phyloP scores from a whole-genome alignment of 257 asterid genomes.

The Solanum microdontum region DNA sequence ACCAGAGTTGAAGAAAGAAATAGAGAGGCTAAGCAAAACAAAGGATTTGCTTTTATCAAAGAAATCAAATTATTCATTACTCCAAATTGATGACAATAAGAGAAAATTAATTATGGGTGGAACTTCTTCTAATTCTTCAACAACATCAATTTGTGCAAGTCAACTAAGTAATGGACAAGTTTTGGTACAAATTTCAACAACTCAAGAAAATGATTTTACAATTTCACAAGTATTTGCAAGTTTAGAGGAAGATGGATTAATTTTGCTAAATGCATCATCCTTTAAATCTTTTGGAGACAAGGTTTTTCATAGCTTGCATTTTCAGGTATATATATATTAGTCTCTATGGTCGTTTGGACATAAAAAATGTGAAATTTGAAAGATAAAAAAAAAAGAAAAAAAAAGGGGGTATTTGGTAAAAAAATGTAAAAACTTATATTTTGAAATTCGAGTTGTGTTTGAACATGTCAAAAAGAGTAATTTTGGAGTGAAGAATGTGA shows the following conservation, averaged over 20 bases:
- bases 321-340: constrained; percentile 28
- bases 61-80: constrained; percentile 1
- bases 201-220: constrained; percentile 6
- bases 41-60: constrained; percentile 25
- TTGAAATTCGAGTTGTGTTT: neutral
- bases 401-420: no score
- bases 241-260: constrained; percentile 41
- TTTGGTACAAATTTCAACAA: constrained; percentile 32
- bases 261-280: constrained; percentile 31
- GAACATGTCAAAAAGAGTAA: no score
- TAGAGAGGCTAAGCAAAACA: constrained; percentile 26
- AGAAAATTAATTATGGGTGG: neutral
- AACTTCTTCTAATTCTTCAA: neutral
- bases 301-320: constrained; percentile 44
- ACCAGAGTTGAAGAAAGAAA: constrained; percentile 59
- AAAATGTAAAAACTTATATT: no score
- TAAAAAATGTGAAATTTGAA: no score
- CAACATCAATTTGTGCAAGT: constrained; percentile 25
- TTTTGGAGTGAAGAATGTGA: neutral
- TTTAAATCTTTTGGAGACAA: constrained; percentile 43
- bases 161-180: constrained; percentile 29
- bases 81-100: neutral
- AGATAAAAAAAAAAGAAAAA: accelerated
- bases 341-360: no score
- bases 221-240: constrained; percentile 16